Evolutionary conservation across 345 rosid species (phyloP).

Genomic region (Lepidium sativum): DNA sequence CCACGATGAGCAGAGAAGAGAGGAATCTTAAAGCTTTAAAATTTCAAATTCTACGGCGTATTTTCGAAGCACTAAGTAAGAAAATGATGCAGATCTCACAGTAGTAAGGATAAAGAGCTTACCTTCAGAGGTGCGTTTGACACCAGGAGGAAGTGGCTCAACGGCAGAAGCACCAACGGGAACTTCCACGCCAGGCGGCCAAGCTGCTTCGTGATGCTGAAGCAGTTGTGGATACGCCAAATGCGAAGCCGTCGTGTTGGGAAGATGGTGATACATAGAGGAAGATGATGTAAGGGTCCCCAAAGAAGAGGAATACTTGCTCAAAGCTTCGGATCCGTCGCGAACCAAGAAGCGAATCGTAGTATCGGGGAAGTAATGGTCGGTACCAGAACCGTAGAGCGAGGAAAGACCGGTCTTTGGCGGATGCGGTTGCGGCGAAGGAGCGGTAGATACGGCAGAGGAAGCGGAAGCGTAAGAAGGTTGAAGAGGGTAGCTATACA

Average conservation of each 20-base stretch:
- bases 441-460: constrained; percentile 22
- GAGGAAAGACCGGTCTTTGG: constrained; percentile 11
- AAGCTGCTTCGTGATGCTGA: constrained; percentile 23
- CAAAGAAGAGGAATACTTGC: constrained; percentile 22
- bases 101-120: background rate
- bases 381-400: constrained; percentile 20
- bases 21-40: background rate
- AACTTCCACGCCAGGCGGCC: constrained; percentile 38
- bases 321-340: constrained; percentile 26
- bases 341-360: constrained; percentile 15
- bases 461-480: constrained; percentile 25
- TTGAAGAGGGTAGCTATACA: constrained; percentile 31
- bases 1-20: constrained; percentile 1
- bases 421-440: constrained; percentile 12
- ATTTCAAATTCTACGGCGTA: background rate
- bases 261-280: constrained; percentile 27
- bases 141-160: constrained; percentile 38
- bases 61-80: background rate
- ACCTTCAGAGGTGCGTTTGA: constrained; percentile 63
- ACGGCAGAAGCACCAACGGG: constrained; percentile 27
- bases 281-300: constrained; percentile 21
- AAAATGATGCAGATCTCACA: constrained; percentile 15
- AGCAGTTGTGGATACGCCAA: constrained; percentile 27
- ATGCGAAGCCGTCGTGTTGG: constrained; percentile 28
- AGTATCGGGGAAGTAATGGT: constrained; percentile 21